These are phyloP conservation scores for Aureobasidium namibiae DNA, from an alignment of 2,329 filamentous ascomycete species.

Conservation along the genomic window DNA sequence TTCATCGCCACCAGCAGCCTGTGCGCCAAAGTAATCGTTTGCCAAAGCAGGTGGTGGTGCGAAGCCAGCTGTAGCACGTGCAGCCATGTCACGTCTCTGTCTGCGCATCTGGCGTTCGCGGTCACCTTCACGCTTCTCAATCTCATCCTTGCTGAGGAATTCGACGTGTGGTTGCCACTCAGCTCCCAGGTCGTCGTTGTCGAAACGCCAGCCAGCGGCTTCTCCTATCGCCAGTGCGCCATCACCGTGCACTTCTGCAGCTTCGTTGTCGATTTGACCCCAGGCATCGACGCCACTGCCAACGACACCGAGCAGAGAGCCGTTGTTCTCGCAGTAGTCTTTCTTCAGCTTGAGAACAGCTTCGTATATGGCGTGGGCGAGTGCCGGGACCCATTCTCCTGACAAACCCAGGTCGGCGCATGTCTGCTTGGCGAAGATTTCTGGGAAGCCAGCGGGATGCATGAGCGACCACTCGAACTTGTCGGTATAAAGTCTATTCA, in stretches of 20 bases:
- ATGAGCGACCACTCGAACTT: slow-evolving; percentile 97
- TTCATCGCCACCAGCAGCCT: slow-evolving; percentile 40
- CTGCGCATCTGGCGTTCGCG: slow-evolving; percentile 83
- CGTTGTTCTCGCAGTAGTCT: slow-evolving; percentile 83
- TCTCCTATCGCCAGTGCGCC: slow-evolving; percentile 38
- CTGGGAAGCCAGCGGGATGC: slow-evolving; percentile 83
- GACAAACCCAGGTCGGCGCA: slow-evolving; percentile 84
- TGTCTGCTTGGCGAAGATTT: slow-evolving; percentile 85
- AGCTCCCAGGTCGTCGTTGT: slow-evolving; percentile 71
- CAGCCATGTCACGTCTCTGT: slow-evolving; percentile 79
- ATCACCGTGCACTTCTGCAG: slow-evolving; percentile 52
- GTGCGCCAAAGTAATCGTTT: slow-evolving; percentile 50
- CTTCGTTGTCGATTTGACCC: slow-evolving; percentile 79
- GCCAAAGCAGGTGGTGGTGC: slow-evolving; percentile 35
- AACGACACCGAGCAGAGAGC: slow-evolving; percentile 53
- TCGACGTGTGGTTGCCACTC: slow-evolving; percentile 47
- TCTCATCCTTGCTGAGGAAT: slow-evolving; percentile 81
- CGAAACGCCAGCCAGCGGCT: slow-evolving; percentile 93
- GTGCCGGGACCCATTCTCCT: slow-evolving; percentile 88
- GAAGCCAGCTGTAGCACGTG: slow-evolving; percentile 50
- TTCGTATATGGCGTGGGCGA: slow-evolving; percentile 96
- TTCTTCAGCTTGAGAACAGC: slow-evolving; percentile 89
- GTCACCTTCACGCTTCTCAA: slow-evolving; percentile 93
- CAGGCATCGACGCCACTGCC: slow-evolving; percentile 60
- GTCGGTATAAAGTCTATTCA: slow-evolving; percentile 87